Percentiles rank a stretch among this genome's conserved stretches.
These are phyloP conservation scores for Prunus armeniaca DNA, from an alignment of 306 rosid genomes.

Conservation along the genomic window DNA sequence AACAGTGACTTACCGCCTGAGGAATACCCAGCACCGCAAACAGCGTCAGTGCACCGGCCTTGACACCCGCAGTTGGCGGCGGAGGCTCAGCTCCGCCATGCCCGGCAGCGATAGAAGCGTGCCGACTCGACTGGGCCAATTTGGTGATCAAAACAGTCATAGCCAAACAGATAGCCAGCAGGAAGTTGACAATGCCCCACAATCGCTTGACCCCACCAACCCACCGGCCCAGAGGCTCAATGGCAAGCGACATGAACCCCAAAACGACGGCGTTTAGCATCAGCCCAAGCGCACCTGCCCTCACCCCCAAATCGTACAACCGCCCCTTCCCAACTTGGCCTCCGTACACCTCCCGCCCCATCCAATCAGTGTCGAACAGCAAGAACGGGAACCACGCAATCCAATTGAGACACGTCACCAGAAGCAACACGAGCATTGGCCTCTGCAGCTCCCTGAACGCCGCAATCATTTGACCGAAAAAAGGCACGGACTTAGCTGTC, in stretches of 20 bases:
- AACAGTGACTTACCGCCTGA: slow-evolving; percentile 41
- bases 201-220: slow-evolving; percentile 67
- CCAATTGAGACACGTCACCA: slow-evolving; percentile 88
- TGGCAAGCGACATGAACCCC: slow-evolving; percentile 51
- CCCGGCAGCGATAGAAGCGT: background rate
- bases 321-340: slow-evolving; percentile 49
- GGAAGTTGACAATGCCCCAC: slow-evolving; percentile 77
- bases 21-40: slow-evolving; percentile 76
- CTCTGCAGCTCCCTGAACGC: slow-evolving; percentile 51
- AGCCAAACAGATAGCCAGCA: slow-evolving; percentile 48
- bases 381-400: slow-evolving; percentile 89
- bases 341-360: slow-evolving; percentile 86
- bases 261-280: slow-evolving; percentile 73
- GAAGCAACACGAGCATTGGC: slow-evolving; percentile 72
- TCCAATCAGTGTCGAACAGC: slow-evolving; percentile 91
- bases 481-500: slow-evolving; percentile 14
- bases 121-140: slow-evolving; percentile 40
- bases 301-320: slow-evolving; percentile 62
- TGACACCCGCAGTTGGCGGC: slow-evolving; percentile 39
- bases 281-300: slow-evolving; percentile 67
- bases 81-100: background rate
- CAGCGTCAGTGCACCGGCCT: slow-evolving; percentile 64
- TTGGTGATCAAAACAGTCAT: slow-evolving; percentile 64
- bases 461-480: slow-evolving; percentile 47
- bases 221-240: slow-evolving; percentile 46